Conservation (phyloP, 345 rosid species). For the Gynandropsis gynandra region DNA sequence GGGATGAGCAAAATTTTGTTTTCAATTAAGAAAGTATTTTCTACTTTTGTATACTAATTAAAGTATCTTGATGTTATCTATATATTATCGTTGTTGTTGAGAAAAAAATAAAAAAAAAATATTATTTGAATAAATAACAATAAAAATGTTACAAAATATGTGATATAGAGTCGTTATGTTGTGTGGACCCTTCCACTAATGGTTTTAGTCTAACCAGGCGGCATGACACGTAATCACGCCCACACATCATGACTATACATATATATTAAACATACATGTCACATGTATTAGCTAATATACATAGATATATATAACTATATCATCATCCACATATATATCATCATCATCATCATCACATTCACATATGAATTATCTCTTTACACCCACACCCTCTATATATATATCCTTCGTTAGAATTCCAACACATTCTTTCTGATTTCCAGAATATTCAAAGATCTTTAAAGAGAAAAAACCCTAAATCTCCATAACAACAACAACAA, state of each 20-base stretch:
- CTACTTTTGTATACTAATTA: too few relatives aligned
- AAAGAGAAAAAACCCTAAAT: not conserved
- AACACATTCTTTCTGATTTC: constrained; percentile 6
- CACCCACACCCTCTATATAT: constrained; percentile 17
- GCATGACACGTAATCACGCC: constrained; percentile 22
- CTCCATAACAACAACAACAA: constrained; percentile 4
- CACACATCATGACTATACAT: constrained; percentile 29
- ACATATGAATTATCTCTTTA: constrained; percentile 6
- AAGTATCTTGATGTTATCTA: too few relatives aligned
- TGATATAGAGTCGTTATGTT: constrained; percentile 25
- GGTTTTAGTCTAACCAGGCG: constrained; percentile 33
- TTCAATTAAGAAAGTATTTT: too few relatives aligned
- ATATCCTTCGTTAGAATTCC: constrained; percentile 21
- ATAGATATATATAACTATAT: constrained; percentile 9
- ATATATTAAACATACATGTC: too few relatives aligned
- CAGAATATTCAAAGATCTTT: constrained; percentile 17
- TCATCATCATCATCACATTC: constrained; percentile 1
- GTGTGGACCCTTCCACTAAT: constrained; percentile 13
- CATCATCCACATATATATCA: constrained; percentile 11
- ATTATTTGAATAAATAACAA: too few relatives aligned
- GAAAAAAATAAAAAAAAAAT: too few relatives aligned
- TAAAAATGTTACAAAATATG: not conserved
- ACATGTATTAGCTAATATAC: too few relatives aligned
- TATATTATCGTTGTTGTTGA: too few relatives aligned
- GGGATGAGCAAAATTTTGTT: too few relatives aligned